These are phyloP conservation scores for Leersia perrieri DNA, from an alignment of 176 grass and related monocot genomes.

Conservation along the genomic window DNA sequence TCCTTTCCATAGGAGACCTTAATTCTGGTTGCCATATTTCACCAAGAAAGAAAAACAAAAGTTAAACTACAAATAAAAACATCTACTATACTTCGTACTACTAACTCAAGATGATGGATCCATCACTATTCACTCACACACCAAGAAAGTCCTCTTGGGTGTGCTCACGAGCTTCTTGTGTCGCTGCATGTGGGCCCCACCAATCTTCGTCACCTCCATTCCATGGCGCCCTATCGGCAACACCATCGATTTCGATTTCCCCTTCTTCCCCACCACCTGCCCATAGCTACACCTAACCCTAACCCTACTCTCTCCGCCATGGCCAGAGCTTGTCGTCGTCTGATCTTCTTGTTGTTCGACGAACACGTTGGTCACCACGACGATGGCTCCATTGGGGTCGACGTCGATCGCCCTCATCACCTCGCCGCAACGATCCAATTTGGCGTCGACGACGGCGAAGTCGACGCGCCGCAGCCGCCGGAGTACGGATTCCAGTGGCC, in stretches of 20 bases:
- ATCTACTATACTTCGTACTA: no score
- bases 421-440: not conserved
- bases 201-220: constrained; percentile 24
- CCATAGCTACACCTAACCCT: not conserved
- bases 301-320: not conserved
- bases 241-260: not conserved
- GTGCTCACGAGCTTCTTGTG: not conserved
- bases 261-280: not conserved
- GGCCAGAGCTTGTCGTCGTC: not conserved
- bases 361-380: constrained; percentile 25
- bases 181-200: not conserved
- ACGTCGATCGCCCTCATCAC: not conserved
- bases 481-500: not conserved
- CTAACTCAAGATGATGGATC: not conserved
- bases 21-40: not conserved
- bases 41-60: not conserved
- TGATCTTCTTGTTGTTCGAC: no score
- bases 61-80: not conserved
- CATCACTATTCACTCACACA: no score
- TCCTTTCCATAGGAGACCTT: no score
- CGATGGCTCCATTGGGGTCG: constrained; percentile 14
- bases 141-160: constrained; percentile 24
- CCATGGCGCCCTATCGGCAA: constrained; percentile 31
- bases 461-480: not conserved
- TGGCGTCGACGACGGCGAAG: not conserved